Base-by-base conservation (phyloP, 176 grass and related monocot species). In the Triticum turgidum region DNA sequence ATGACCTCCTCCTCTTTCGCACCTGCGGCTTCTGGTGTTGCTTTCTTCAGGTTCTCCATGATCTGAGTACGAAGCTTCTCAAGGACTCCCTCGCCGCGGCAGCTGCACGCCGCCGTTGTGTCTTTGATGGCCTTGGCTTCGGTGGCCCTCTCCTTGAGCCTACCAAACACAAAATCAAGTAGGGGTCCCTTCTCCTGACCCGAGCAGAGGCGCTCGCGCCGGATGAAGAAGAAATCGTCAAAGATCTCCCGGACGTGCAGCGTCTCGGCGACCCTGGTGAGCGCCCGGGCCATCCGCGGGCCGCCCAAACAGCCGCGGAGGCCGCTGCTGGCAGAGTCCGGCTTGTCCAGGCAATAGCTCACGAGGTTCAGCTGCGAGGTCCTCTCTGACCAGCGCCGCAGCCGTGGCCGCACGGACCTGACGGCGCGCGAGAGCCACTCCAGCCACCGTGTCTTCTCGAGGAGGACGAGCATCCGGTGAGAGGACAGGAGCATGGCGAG, bases 291-390 rank as follows among this genome's bases (percentile, higher is more conserved):
- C 1, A 52, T 7, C 4, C 25, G 1, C 38, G 18, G 69, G 15
- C 27, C 18, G 17, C 15, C 61, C 15, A 80, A 35, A 20, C 45
- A 21, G 24, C 37, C 3, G 14, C 33, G 32, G 4, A n/a, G 7
- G 8, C 20, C 42, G 30, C 27, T 6, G 3, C 2, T 4, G 49
- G 8, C 3, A 1, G 0, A 4, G 30, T 71, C 59, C 3, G 74
- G 80, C 80, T 75, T 84, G 9, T 0, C 34, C 4, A 87, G 80
- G 67, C 65, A 83, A 58, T 84, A 65, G 67, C 11, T 15, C 59
- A 90, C 63, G 0, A 90, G 73, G 73, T 86, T 90, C 12, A 90
- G 6, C 85, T 87, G 85, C 14, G 80, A 87, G 1, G 80, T 76
- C 35, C 0, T 84, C 56, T 56, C 59, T 0, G 89, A 87, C 85